phyloP scores from a whole-genome alignment of 139 green algal species.

The Picochlorum sp. region DNA sequence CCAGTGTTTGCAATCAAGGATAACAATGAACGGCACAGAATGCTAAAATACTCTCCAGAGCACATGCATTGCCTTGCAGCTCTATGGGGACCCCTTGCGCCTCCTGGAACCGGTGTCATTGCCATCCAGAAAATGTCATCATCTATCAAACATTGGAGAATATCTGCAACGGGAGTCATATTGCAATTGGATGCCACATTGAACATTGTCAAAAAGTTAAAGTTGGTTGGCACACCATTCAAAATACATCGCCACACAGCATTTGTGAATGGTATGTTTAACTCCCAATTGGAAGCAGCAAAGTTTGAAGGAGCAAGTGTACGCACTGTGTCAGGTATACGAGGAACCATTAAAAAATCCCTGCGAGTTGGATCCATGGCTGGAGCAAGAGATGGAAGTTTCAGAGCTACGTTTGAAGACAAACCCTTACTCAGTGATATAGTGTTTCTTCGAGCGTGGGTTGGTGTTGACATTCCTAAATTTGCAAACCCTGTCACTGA shows the following conservation, averaged over 20 bases:
- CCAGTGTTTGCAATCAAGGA: slow-evolving; percentile 85
- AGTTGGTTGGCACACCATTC: slow-evolving; percentile 84
- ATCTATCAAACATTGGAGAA: slow-evolving; percentile 55
- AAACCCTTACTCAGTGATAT: slow-evolving; percentile 90
- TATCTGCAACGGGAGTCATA: slow-evolving; percentile 87
- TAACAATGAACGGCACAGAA: slow-evolving; percentile 71
- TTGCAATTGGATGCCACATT: slow-evolving; percentile 74
- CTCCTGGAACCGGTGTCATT: slow-evolving; percentile 74
- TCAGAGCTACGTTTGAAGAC: slow-evolving; percentile 89
- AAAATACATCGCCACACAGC: slow-evolving; percentile 85
- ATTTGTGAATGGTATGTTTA: slow-evolving; percentile 96
- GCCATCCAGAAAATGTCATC: slow-evolving; percentile 40
- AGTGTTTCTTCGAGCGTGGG: slow-evolving; percentile 83
- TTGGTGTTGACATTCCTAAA: slow-evolving; percentile 80
- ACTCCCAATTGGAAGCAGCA: slow-evolving; percentile 61
- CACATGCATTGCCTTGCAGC: slow-evolving; percentile 92
- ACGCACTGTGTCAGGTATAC: slow-evolving; percentile 84
- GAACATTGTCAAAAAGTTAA: slow-evolving; percentile 92
- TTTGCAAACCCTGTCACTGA: slow-evolving; percentile 92
- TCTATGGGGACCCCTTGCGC: slow-evolving; percentile 70
- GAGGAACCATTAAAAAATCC: slow-evolving; percentile 95
- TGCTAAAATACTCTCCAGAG: slow-evolving; percentile 97
- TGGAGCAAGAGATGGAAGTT: slow-evolving; percentile 58
- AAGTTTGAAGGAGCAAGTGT: slow-evolving; percentile 85
- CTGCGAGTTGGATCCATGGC: slow-evolving; percentile 26